Evolutionary conservation across 108 stramenopile genomes (phyloP), one percentile per base, ranked within the genome.

Genomic region (Conticribra weissflogii): DNA sequence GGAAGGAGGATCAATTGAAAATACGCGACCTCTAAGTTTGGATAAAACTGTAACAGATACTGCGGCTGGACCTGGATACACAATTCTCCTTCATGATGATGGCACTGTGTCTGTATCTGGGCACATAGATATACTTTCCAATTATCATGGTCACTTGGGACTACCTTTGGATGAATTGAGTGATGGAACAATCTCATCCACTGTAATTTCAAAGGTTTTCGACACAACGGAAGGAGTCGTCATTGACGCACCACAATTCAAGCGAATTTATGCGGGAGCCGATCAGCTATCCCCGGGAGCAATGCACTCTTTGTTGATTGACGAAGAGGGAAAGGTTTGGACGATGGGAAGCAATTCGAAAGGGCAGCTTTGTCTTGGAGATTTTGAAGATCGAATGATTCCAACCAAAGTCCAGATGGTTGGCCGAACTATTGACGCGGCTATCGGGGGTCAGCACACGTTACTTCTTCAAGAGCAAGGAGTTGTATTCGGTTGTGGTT

Each of bases 401-500:
- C 78, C 78, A 3, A 49, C 63, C 7, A 51, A 50, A 55, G 50
- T 79, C 28, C 30, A 53, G 17, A 17, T 66, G 21, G 53, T 48
- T 36, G 54, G 45, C 25, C 25, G 46, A 53, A 58, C 67, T 19
- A 28, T 67, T 28, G 66, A 33, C 44, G 78, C 63, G 0, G 71
- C 70, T 15, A 59, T 79, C 50, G 83, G 83, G 23, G 57, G 49
- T 19, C 72, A 78, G 52, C 81, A 84, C 41, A 81, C 80, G 30
- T 53, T 84, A 32, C 48, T 84, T 22, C 67, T 84, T n/a, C 44
- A 66, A 2, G 58, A 78, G 3, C 67, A 81, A 22, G 83, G 83
- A 23, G 49, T 59, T 15, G 83, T 81, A 33, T 81, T 74, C 48
- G 79, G 76, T 3, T 84, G 81, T 57, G 83, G 83, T 50, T 81